Percentiles rank a stretch among this genome's conserved stretches.
Evolutionary conservation across 2,329 filamentous ascomycete species (phyloP).

Genomic region (Colletotrichum somersetense): DNA sequence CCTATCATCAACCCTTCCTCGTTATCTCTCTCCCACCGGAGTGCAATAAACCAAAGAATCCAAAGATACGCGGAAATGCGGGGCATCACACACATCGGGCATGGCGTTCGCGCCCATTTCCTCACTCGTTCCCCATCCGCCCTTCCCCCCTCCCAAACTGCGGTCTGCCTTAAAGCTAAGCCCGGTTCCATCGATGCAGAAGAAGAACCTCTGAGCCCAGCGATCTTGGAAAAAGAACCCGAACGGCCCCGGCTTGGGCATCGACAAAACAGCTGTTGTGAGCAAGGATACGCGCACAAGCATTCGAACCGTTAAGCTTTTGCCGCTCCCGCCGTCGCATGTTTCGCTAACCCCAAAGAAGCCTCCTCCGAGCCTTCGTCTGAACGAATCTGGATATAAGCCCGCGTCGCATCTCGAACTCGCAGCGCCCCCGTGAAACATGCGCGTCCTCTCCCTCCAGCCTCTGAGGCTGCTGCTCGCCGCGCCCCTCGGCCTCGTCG

Average conservation of each 20-base stretch:
- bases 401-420: constrained; percentile 16
- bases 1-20: not conserved
- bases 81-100: not conserved
- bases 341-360: constrained; percentile 7
- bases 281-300: not conserved
- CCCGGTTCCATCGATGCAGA: not conserved
- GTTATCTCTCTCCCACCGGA: not conserved
- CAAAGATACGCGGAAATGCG: not conserved
- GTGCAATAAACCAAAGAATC: not conserved
- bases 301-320: constrained; percentile 25
- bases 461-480: constrained; percentile 4
- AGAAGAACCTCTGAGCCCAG: not conserved
- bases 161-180: not conserved
- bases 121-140: not conserved
- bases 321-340: constrained; percentile 9
- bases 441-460: constrained; percentile 14
- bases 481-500: constrained; percentile 24
- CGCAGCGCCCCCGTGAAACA: constrained; percentile 19
- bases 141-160: not conserved
- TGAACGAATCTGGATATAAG: not conserved
- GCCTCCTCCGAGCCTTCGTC: constrained; percentile 21
- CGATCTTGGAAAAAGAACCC: not conserved
- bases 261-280: not conserved
- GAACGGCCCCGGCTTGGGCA: constrained; percentile 10
- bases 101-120: not conserved